Base-by-base conservation (phyloP, 1,284 basidiomycete species). In the Austropuccinia psidii region DNA sequence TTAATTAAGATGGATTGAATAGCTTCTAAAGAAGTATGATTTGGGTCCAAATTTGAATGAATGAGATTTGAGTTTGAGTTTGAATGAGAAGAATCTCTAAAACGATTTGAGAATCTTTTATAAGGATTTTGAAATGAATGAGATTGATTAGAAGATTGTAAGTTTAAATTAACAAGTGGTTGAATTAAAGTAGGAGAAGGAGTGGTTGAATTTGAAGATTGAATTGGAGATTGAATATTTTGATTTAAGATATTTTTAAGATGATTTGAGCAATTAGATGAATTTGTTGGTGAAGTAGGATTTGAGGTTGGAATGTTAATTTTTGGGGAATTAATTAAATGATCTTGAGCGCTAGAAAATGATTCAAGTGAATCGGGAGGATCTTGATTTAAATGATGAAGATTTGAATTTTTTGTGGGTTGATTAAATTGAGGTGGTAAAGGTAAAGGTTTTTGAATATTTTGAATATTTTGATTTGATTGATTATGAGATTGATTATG, bases 1-100 rank as follows among this genome's bases (percentile, higher is more conserved):
- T 58, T 58, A 21, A 72, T 58, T 43, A 72, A 47, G 11, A 55
- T 58, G 15, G 68, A 55, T 4, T 55, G 57, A 31, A 72, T 72
- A 6, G 68, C 68, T 31, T 58, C 62, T 21, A 72, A 58, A 31
- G 43, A 49, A 35, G 41, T 24, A 8, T 61, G 55, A 62, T 72
- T 58, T 9, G 68, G 68, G 27, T 54, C 67, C 7, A 39, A 52
- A n/a, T 41, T 41, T 5, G 54, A 61, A 58, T 9, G 31, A 58
- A 45, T 19, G 58, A 11, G 29, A 55, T 58, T 27, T 72, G 62
- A 45, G 68, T 72, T 19, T 72, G 47, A 11, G 55, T 33, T 52
- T 72, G n/a, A n/a, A n/a, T n/a, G n/a, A n/a, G n/a, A 72, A 2
- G 57, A 49, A 29, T 72, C 68, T 13, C 68, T 41, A 27, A 21